Evolutionary conservation across 140 eudicot genomes (phyloP), one percentile per base, ranked within the genome.

Genomic region (Senecio squalidus): DNA sequence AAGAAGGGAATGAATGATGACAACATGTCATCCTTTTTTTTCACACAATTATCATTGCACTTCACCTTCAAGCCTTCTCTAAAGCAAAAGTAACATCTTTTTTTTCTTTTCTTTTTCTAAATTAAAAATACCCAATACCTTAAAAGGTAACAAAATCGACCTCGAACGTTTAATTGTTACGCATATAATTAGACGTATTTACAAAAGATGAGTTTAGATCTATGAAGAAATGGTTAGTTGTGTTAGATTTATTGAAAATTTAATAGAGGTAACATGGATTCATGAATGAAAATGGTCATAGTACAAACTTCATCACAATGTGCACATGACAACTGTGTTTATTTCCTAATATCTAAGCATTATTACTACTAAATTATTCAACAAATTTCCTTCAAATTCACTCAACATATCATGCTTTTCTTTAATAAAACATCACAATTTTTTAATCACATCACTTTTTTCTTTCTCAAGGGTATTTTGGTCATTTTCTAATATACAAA

Each of bases 221-320:
- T 63, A 15, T 55, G 14, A 55, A 64, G 34, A 58, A n/a, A n/a
- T n/a, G n/a, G 43, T 25, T 48, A 24, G 45, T 44, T 62, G 60
- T 47, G 20, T 38, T 26, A 40, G 34, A 46, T 44, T 47, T 43
- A 64, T 55, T 72, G 66, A 44, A 48, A 41, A 17, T 13, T 55
- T 64, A 64, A 64, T 46, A 63, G 58, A 72, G 67, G 77, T 72
- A 72, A 72, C 77, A 72, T 72, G 72, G 72, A 72, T 39, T 57
- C 33, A 72, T 72, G 55, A 64, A 64, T 40, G 49, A 20, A 24
- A 43, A 18, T 55, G 41, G 67, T 72, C 72, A 43, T 14, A 51
- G 76, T 70, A 62, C 70, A 72, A 64, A 48, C 61, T 72, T 72
- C 72, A 36, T 25, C 77, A 27, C 65, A 56, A 47, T 56, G 41